Evolutionary conservation across 352 stramenopile genomes (phyloP), one percentile per base, ranked within the genome.

Genomic region (Pythium biforme): DNA sequence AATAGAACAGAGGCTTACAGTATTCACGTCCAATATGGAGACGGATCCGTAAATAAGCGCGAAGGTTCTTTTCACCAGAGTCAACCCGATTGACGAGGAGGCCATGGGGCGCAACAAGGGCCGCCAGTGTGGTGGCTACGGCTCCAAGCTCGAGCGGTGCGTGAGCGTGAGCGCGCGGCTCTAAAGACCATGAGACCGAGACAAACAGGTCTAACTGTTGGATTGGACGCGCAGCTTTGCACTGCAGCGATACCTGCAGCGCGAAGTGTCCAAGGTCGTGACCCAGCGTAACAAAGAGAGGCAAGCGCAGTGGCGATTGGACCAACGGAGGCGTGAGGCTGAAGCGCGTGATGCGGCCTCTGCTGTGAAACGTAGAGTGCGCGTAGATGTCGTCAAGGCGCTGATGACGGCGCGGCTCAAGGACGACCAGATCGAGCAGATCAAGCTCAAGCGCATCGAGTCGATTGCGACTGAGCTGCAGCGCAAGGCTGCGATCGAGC

Each of bases 51-150:
- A 55, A 56, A 46, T 31, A 45, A 56, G 23, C 11, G 11, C 8
- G 4, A 9, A n/a, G 7, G 41, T 50, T 22, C 27, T 27, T 50
- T 25, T 9, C 29, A 33, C 4, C n/a, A 33, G 29, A 33, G 46
- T 55, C 46, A 57, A 64, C 40, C 47, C 49, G 17, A 1, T 34
- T 9, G 34, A 34, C 12, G 9, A 40, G 34, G 34, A 40, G 22
- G 55, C 19, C 20, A 92, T 92, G 83, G 81, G 81, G 0, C 74
- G 83, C 43, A 92, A 92, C 26, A 92, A 92, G 62, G 83, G 80
- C 9, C 73, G 81, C 9, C 83, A 90, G 64, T 90, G 81, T 67
- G 83, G 81, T 25, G 79, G 77, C 68, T 88, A 77, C 51, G 67
- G 67, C 58, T 90, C 79, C 59, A 92, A 92, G 74, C 84, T 88